Conservation (phyloP, 2,329 filamentous ascomycete genomes). For the Phialemoniopsis sp. region DNA sequence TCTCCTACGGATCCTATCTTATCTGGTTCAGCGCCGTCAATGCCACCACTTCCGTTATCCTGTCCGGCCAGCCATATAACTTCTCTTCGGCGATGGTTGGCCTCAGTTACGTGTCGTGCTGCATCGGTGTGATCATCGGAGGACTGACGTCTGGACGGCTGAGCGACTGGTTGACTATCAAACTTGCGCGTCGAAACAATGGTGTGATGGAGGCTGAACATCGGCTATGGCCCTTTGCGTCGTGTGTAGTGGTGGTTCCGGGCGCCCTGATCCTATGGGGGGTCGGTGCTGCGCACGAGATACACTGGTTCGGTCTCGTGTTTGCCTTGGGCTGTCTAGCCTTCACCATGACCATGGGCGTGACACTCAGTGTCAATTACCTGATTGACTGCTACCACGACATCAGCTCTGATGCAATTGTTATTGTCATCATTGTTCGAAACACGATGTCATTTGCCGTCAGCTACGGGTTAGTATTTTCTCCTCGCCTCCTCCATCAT, state of each 20-base stretch:
- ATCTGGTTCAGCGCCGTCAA: constrained; percentile 28
- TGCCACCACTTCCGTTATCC: constrained; percentile 27
- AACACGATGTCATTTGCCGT: constrained; percentile 34
- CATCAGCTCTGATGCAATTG: constrained; percentile 20
- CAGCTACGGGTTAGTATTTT: constrained; percentile 19
- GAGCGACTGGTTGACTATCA: constrained; percentile 11
- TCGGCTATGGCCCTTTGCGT: constrained; percentile 12
- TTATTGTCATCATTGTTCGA: constrained; percentile 24
- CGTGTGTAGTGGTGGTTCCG: constrained; percentile 11
- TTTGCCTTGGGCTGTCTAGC: constrained; percentile 10
- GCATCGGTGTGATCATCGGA: constrained; percentile 4
- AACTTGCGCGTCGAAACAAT: constrained; percentile 12
- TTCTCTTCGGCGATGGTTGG: constrained; percentile 23
- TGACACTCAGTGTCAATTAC: constrained; percentile 21
- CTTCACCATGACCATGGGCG: constrained; percentile 17
- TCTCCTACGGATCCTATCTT: constrained; percentile 25
- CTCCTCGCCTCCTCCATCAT: too few species aligned
- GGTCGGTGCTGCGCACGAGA: constrained; percentile 17
- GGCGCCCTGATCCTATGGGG: constrained; percentile 13
- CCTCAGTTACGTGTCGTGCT: constrained; percentile 15
- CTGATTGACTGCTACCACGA: constrained; percentile 23
- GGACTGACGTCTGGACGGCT: constrained; percentile 17
- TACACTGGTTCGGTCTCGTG: constrained; percentile 24
- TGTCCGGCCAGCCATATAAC: constrained; percentile 21
- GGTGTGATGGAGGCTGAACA: constrained; percentile 17